phyloP scores from a whole-genome alignment of 2,329 filamentous ascomycete species.

The Dendrostoma leiphaemia region DNA sequence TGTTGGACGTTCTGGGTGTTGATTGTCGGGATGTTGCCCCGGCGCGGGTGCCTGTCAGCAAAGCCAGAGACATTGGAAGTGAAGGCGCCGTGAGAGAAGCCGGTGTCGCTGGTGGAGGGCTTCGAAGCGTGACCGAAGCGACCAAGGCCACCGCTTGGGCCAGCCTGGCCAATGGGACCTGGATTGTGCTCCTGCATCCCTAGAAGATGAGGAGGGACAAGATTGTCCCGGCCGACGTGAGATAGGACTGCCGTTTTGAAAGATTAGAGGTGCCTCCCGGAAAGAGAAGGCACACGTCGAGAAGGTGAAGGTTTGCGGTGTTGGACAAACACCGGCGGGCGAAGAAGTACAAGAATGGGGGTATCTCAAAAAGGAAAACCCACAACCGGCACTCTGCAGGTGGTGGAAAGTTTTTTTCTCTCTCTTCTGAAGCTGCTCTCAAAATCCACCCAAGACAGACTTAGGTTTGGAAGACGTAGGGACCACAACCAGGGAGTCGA shows the following conservation, averaged over 20 bases:
- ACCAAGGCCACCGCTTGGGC: conserved; percentile 51
- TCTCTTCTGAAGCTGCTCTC: conserved; percentile 9
- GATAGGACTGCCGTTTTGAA: conserved; percentile 82
- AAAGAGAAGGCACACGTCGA: conserved; percentile 44
- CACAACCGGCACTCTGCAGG: conserved; percentile 9
- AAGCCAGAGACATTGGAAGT: conserved; percentile 83
- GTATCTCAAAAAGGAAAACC: conserved; percentile 17
- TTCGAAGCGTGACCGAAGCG: conserved; percentile 77
- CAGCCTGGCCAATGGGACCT: conserved; percentile 57
- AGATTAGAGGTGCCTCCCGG: conserved; percentile 53
- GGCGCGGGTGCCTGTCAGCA: conserved; percentile 80
- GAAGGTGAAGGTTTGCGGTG: conserved; percentile 23
- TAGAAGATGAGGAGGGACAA: conserved; percentile 83
- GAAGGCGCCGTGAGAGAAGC: conserved; percentile 91
- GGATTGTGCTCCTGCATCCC: conserved; percentile 84
- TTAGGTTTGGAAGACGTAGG: conserved; percentile 14
- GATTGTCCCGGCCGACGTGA: conserved; percentile 75
- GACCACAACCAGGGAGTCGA: conserved; percentile 9
- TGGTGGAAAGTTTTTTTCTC: background rate
- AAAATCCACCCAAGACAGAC: conserved; percentile 18
- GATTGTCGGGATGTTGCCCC: conserved; percentile 85
- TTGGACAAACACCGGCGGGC: conserved; percentile 22
- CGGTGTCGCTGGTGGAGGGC: conserved; percentile 78
- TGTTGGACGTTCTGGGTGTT: conserved; percentile 72
- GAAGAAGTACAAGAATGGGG: conserved; percentile 18